Base-by-base conservation (phyloP, 2,329 filamentous ascomycete species). In the Alternaria longipes region DNA sequence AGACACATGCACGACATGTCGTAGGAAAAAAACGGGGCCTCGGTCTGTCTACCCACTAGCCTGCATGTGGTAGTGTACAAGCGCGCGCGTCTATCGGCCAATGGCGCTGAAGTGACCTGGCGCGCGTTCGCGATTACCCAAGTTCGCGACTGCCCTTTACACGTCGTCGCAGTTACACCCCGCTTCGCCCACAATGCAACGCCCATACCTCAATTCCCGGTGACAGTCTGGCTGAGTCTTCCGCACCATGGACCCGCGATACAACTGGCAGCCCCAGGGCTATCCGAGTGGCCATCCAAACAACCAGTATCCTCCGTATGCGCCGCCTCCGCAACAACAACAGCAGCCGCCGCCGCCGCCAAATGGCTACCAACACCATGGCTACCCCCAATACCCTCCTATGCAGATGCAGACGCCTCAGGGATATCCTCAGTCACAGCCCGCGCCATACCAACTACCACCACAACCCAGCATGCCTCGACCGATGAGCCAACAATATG, bases 251-350 rank as follows among this genome's bases (percentile, higher is more conserved):
- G 74, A 78, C 50, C 74, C 74, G 7, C 71, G 72, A n/a, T 76
- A 74, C 56, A 73, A 75, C 66, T 77, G 73, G 69, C 72, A 71
- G 52, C 73, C 71, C 47, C 74, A 72, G 58, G 65, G 67, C 58
- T 73, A 77, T 24, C 20, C 40, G 4, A 42, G 72, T 56, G 66
- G 67, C 56, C 74, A 76, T 24, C 20, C 40, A 16, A 42, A 72
- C 60, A 66, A 66, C 56, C 74, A 77, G 58, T 74, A 78, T 63
- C 60, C 52, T 32, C 67, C 71, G 30, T 75, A 77, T 65, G 59
- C 63, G 54, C 69, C 70, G 47, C 67, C 66, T 14, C 70, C 62
- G 41, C 70, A 66, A 49, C 66, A 65, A 56, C 72, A 68, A 41
- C 72, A 67, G 50, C 67, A 72, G 46, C 72, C 71, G 28, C 28